These are phyloP conservation scores for Acer negundo DNA, from an alignment of 345 rosid genomes.

Conservation along the genomic window DNA sequence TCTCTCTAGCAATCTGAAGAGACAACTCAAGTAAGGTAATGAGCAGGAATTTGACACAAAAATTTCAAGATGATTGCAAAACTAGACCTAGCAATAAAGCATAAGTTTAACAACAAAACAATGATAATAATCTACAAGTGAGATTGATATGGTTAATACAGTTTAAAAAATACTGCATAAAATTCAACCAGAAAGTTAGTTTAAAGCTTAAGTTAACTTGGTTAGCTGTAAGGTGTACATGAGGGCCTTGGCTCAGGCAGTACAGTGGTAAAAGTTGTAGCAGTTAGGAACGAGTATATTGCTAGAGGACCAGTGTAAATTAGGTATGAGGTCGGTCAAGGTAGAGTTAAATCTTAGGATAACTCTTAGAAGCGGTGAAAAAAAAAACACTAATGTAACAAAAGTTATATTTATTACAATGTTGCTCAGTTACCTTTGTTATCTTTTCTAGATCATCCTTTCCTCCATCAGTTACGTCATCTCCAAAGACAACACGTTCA, in stretches of 20 bases:
- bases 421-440: slow-evolving; percentile 59
- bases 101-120: background rate
- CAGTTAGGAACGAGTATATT: too few species aligned
- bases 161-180: too few species aligned
- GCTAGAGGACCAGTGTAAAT: background rate
- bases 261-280: too few species aligned
- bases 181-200: too few species aligned
- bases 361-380: background rate
- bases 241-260: too few species aligned
- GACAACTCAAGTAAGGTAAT: slow-evolving; percentile 17
- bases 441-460: slow-evolving; percentile 89
- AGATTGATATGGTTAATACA: too few species aligned
- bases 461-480: slow-evolving; percentile 94
- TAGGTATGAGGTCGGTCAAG: background rate
- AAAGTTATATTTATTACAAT: background rate
- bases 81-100: slow-evolving; percentile 6
- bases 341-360: background rate
- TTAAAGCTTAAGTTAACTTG: too few species aligned
- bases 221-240: too few species aligned
- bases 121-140: too few species aligned
- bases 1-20: slow-evolving; percentile 89
- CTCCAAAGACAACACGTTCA: slow-evolving; percentile 77
- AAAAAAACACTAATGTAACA: background rate
- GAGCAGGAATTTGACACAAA: slow-evolving; percentile 5
- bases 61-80: slow-evolving; percentile 1